phyloP scores from a whole-genome alignment of 2,329 filamentous ascomycete species.

The Microdochium paspali region DNA sequence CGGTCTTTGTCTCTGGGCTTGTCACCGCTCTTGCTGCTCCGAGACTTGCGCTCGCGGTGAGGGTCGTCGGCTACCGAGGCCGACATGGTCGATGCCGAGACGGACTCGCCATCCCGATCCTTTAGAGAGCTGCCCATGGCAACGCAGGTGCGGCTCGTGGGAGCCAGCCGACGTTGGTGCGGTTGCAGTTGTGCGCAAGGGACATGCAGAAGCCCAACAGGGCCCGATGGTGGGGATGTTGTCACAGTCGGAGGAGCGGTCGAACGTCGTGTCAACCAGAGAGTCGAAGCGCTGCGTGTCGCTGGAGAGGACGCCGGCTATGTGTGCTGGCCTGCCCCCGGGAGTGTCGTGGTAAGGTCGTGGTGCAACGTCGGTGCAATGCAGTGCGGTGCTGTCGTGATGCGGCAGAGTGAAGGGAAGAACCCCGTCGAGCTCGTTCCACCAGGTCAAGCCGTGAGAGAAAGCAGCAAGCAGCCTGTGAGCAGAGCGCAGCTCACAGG shows the following conservation, averaged over 20 bases:
- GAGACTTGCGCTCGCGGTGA: background rate
- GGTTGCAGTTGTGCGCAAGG: background rate
- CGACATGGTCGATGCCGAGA: background rate
- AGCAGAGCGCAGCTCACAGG: background rate
- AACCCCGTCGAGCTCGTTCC: no score
- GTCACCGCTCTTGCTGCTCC: conserved; percentile 5
- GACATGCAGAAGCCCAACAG: conserved; percentile 17
- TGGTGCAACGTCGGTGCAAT: background rate
- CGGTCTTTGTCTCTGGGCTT: conserved; percentile 1
- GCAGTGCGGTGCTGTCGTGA: background rate
- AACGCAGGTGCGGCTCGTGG: background rate
- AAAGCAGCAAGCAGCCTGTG: background rate
- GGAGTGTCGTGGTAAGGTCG: background rate
- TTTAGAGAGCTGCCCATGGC: conserved; percentile 5
- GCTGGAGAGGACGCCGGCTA: background rate
- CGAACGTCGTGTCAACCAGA: background rate
- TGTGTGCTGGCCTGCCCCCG: background rate
- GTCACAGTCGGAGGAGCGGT: background rate
- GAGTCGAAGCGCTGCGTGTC: background rate
- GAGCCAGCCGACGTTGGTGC: background rate
- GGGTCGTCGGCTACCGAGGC: background rate
- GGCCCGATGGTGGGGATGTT: conserved; percentile 8
- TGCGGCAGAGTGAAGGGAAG: background rate
- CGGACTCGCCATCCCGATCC: conserved; percentile 1
- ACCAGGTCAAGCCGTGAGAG: background rate